Evolutionary conservation across 108 stramenopile species (phyloP), one percentile per base, ranked within the genome.

Genomic region (Parietichytrium sp.): DNA sequence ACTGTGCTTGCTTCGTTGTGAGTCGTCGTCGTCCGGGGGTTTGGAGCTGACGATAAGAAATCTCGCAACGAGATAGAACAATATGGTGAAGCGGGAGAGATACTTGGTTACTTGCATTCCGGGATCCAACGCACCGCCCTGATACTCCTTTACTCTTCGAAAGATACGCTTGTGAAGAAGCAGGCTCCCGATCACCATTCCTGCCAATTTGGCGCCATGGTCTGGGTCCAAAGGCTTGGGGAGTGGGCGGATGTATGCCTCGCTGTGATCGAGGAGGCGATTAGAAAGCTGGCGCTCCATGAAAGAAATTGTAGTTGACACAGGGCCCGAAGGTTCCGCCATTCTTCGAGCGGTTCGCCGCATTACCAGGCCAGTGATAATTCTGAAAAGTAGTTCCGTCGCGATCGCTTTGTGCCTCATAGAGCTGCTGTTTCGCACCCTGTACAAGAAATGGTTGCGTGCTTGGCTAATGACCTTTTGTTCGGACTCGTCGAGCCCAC

Each of bases 221-320:
- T 72, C 55, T 4, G 55, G 55, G 29, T 72, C 55, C 36, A 72
- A 18, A 23, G 55, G 55, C 42, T 72, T 38, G 7, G 55, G 55
- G 36, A 72, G 38, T n/a, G 55, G 55, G 7, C 42, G 33, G 7
- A 72, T 72, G 18, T 42, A 72, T 8, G 42, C 55, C 55, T 72
- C 55, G 38, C 55, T 72, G 8, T 72, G 55, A 8, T 72, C 36
- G 18, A 72, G 29, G 6, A 72, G 38, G 29, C 55, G 55, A 15
- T 72, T 38, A 6, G 55, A 72, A 23, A 72, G 42, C 38, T 72
- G 55, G 20, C 42, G 55, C 55, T 72, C 55, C 55, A 72, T 72
- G 29, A 72, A 72, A 31, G 55, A 7, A 18, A 72, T 16, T 18
- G 55, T 72, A n/a, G 55, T 23, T 42, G 55, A 72, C 4, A 72